phyloP scores from a whole-genome alignment of 306 rosid genomes.

The Ormosia emarginata region DNA sequence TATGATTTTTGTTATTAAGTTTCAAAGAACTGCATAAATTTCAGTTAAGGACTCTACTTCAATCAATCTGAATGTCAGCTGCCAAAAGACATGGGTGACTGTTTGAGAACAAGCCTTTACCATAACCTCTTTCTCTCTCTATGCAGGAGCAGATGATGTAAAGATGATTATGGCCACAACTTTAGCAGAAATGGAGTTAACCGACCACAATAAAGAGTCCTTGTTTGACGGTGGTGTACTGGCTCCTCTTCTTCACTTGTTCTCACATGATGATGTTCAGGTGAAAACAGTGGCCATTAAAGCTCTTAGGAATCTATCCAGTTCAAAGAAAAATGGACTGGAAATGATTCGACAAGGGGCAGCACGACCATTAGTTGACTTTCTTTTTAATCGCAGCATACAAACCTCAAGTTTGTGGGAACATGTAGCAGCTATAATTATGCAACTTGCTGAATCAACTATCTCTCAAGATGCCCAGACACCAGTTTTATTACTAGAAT shows the following conservation, averaged over 20 bases:
- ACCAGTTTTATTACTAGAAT: slow-evolving; percentile 54
- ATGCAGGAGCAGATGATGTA: slow-evolving; percentile 66
- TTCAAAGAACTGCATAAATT: not conserved
- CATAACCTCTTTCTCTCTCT: slow-evolving; percentile 17
- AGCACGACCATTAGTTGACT: slow-evolving; percentile 52
- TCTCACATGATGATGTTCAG: slow-evolving; percentile 43
- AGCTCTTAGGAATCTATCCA: slow-evolving; percentile 76
- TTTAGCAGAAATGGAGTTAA: slow-evolving; percentile 80
- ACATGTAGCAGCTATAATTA: slow-evolving; percentile 51
- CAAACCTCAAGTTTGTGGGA: slow-evolving; percentile 49
- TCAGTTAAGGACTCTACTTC: not conserved
- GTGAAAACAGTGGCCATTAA: slow-evolving; percentile 51
- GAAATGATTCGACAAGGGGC: slow-evolving; percentile 74
- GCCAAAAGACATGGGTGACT: not conserved
- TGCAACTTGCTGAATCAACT: slow-evolving; percentile 67
- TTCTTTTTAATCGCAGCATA: slow-evolving; percentile 47
- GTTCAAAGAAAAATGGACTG: slow-evolving; percentile 65
- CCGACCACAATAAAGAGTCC: slow-evolving; percentile 72
- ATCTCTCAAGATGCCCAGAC: slow-evolving; percentile 45
- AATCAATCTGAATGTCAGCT: not conserved
- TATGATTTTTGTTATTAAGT: not conserved
- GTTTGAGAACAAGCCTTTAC: slow-evolving; percentile 1
- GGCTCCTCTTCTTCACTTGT: slow-evolving; percentile 65
- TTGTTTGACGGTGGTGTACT: slow-evolving; percentile 64
- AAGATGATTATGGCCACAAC: slow-evolving; percentile 58